Evolutionary conservation across 2,329 filamentous ascomycete species (phyloP), one percentile per base, ranked within the genome.

Genomic region (Nemania sp.): DNA sequence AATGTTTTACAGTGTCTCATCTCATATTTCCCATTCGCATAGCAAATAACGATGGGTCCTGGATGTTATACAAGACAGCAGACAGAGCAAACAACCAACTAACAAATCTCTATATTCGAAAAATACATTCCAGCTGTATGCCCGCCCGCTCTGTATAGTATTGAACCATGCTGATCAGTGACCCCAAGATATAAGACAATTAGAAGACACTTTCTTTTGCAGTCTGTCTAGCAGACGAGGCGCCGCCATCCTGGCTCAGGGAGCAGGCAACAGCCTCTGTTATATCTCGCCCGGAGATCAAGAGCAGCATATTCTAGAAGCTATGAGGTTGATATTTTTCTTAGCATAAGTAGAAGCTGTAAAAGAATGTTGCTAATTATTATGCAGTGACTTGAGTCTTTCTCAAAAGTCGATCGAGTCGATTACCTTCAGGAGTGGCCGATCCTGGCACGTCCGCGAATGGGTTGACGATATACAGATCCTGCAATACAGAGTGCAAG

Each of bases 381-480:
- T n/a, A 11, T 7, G 7, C n/a, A 58, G 59, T 6, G 57, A 60
- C 7, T 51, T 61, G 8, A 52, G 22, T 14, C 56, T 54, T 50
- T 51, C 59, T 26, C 52, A 50, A n/a, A 52, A 28, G 17, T 54
- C 49, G 3, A 50, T 60, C 2, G 54, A 60, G 30, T 59, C 57
- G 4, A 43, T 59, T 15, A 56, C 39, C 4, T 62, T 60, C 24
- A 40, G 11, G 11, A 30, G 30, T n/a, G 49, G 43, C 7, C 46
- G 44, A 17, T 49, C 45, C 9, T 23, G 40, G 2, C 47, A 51
- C 22, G 43, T 49, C n/a, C 57, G 53, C n/a, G 56, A 61, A 39
- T 52, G 30, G 33, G 40, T 61, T 12, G 50, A 57, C n/a, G 43
- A 55, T 30, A 20, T 59, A 14, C 53, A 59, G 19, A 54, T 61